Evolutionary conservation across 257 asterid genomes (phyloP).

Genomic region (Nicotiana sylvestris): DNA sequence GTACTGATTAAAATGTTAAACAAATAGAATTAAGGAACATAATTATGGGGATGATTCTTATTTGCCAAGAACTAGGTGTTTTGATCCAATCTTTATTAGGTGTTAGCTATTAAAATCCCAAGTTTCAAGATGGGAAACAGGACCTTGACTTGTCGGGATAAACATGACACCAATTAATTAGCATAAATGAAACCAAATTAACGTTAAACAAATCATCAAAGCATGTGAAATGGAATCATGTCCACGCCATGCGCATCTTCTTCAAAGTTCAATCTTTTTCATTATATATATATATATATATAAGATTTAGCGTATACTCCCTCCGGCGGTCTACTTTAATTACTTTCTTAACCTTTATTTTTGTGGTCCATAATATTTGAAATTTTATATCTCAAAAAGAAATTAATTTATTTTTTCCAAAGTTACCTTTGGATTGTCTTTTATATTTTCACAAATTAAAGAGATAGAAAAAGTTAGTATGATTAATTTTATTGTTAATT

Average conservation of each 20-base stretch:
- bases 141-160: conserved; percentile 6
- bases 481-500: no score
- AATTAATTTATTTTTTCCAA: no score
- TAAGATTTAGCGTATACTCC: no score
- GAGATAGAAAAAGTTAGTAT: no score
- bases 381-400: no score
- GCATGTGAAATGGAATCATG: conserved; percentile 1
- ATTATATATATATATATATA: no score
- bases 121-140: background rate
- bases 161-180: background rate
- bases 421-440: no score
- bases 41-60: background rate
- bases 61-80: background rate
- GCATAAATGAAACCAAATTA: background rate
- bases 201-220: background rate
- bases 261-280: background rate
- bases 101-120: background rate
- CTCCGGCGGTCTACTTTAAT: no score
- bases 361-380: no score
- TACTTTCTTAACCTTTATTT: no score
- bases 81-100: background rate
- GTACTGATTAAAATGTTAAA: background rate
- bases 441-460: no score
- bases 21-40: background rate
- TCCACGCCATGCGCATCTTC: background rate